Base-by-base conservation (phyloP, 768 basidiomycete species). In the Macrolepiota dolichaula region DNA sequence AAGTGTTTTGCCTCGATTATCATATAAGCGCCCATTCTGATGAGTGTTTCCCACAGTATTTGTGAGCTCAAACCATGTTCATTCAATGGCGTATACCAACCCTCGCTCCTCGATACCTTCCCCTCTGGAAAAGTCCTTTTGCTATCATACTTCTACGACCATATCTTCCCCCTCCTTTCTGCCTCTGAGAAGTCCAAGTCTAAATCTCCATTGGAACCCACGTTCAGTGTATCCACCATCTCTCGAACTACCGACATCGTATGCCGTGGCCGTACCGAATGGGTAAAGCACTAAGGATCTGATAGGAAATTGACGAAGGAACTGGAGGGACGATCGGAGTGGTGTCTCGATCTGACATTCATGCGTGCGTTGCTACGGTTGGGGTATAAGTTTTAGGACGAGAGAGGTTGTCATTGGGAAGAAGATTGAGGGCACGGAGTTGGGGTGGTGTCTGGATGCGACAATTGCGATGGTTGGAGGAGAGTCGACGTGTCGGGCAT, bases 121-220 rank as follows among this genome's bases (percentile, higher is more conserved):
- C 85, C 89, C 1, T 74, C 79, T 10, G 96, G 96, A 61, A 88
- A 87, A 68, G 82, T 96, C 63, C 84, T 96, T 27, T 84, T 96
- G n/a, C 82, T 99, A 1, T 97, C 95, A 24, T 99, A 98, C 81
- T 99, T 98, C 77, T 97, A 94, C 77, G 97, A 98, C 79, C 91
- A 97, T 38, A 80, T 96, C 61, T 75, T 80, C 27, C 96, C 95
- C 0, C 84, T 99, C 62, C 76, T 94, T 52, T 74, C 70, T 15
- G 57, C 61, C 1, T 38, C 62, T 47, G 61, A 44, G 25, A 60
- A 53, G 35, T 56, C 65, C 32, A 32, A 64, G 1, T 58, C 72
- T 10, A 54, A 54, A 50, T 57, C 65, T 19, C 35, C 64, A 0
- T 56, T 70, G 6, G 29, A 64, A 9, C 47, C 64, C 10, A 59